Evolutionary conservation across 768 basidiomycete species (phyloP).

Genomic region (Boletellus emodensis): DNA sequence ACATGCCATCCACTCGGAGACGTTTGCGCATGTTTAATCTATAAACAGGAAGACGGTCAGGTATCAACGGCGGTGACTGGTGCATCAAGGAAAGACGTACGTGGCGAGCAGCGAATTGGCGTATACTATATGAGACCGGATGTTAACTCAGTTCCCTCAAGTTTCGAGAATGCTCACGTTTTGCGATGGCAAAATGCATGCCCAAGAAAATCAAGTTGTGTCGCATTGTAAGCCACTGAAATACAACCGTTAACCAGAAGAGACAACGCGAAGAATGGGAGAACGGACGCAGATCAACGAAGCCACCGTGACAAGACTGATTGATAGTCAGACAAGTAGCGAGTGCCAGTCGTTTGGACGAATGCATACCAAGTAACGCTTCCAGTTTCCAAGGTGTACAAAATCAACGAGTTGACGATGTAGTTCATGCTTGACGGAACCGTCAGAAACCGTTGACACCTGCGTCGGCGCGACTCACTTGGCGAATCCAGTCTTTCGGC

Average conservation of each 20-base stretch:
- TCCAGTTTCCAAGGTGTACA: slow-evolving; percentile 53
- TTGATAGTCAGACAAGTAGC: background rate
- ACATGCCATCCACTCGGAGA: slow-evolving; percentile 21
- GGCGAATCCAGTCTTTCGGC: slow-evolving; percentile 29
- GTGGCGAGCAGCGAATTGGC: slow-evolving; percentile 34
- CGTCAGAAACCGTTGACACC: background rate
- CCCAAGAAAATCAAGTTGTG: slow-evolving; percentile 35
- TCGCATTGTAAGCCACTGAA: slow-evolving; percentile 32
- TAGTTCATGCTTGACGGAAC: slow-evolving; percentile 39
- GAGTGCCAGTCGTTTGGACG: too few species aligned
- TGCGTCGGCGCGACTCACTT: slow-evolving; percentile 10
- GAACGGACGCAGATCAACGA: slow-evolving; percentile 31
- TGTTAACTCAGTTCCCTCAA: background rate
- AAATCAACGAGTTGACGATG: slow-evolving; percentile 45
- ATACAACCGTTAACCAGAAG: background rate
- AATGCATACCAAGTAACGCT: slow-evolving; percentile 39
- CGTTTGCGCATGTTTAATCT: slow-evolving; percentile 32
- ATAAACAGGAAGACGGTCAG: background rate
- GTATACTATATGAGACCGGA: slow-evolving; percentile 18
- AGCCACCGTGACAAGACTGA: slow-evolving; percentile 31
- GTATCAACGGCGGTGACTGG: background rate
- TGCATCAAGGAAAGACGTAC: slow-evolving; percentile 11
- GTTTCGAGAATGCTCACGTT: slow-evolving; percentile 17
- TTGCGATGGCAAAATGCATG: slow-evolving; percentile 35
- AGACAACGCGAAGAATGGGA: background rate